Conservation (phyloP, 805 yeast genomes). For the Suhomyces sp. region DNA sequence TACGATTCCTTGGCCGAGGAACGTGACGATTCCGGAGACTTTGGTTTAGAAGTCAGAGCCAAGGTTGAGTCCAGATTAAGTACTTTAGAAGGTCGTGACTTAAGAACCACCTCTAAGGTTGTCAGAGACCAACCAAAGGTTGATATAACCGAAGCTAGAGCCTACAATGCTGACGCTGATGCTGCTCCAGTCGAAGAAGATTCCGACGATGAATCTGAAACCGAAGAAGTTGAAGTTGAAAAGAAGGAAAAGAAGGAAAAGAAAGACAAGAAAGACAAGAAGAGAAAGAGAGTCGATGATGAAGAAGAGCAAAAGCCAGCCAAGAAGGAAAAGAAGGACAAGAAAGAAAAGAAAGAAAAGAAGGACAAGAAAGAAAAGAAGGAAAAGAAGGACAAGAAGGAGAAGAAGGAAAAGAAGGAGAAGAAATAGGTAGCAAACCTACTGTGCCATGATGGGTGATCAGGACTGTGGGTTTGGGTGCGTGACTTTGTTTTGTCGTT, state of each 20-base stretch:
- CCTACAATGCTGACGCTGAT: slow-evolving; percentile 96
- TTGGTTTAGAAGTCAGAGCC: slow-evolving; percentile 87
- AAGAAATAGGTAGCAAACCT: slow-evolving; percentile 14
- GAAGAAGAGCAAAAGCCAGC: slow-evolving; percentile 50
- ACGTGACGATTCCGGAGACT: slow-evolving; percentile 91
- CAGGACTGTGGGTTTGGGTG: slow-evolving; percentile 1
- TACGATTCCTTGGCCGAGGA: slow-evolving; percentile 97
- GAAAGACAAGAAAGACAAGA: slow-evolving; percentile 25
- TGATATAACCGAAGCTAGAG: slow-evolving; percentile 77
- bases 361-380: slow-evolving; percentile 25
- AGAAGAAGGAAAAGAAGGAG: slow-evolving; percentile 25
- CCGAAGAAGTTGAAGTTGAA: slow-evolving; percentile 28
- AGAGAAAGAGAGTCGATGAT: slow-evolving; percentile 19
- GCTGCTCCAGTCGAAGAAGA: slow-evolving; percentile 45
- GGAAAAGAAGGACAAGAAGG: slow-evolving; percentile 37
- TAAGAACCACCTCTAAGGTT: slow-evolving; percentile 83
- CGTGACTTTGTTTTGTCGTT: background rate
- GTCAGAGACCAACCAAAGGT: slow-evolving; percentile 82
- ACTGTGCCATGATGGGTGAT: background rate
- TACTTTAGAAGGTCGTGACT: slow-evolving; percentile 93
- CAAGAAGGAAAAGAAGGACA: slow-evolving; percentile 43
- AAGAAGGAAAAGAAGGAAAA: slow-evolving; percentile 32
- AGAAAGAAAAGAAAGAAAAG: slow-evolving; percentile 35
- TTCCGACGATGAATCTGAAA: slow-evolving; percentile 32
- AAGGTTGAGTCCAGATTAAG: slow-evolving; percentile 94